A percentile compares a stretch with the other conserved stretches of the same genome.
phyloP scores from a whole-genome alignment of 176 grass and related monocot species.

The Oryza meridionalis region DNA sequence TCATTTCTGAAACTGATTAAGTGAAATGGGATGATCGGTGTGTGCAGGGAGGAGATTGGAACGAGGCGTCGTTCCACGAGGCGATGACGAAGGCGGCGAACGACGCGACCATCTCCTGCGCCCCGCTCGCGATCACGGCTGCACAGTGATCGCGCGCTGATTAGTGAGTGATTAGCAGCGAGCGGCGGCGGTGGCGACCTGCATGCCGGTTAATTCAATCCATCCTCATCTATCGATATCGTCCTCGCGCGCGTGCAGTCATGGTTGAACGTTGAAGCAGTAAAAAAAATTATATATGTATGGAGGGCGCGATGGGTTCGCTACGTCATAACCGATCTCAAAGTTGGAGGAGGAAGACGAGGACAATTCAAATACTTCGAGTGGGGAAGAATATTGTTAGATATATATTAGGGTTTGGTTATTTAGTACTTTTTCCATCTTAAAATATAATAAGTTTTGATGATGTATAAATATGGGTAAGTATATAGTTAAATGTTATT shows the following conservation, averaged over 20 bases:
- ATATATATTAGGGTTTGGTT: too few species aligned
- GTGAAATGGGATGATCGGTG: neutral
- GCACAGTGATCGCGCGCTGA: neutral
- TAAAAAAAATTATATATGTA: neutral
- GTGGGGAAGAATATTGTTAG: too few species aligned
- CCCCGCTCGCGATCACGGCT: slow-evolving; percentile 28
- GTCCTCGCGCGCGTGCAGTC: neutral
- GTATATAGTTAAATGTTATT: too few species aligned
- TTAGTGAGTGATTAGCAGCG: too few species aligned
- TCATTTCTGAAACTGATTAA: too few species aligned
- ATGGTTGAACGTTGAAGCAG: neutral
- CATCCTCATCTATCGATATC: neutral
- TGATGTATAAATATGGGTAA: too few species aligned
- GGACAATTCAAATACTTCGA: too few species aligned
- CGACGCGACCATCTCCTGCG: slow-evolving; percentile 44
- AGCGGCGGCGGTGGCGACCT: neutral
- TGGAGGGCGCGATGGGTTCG: too few species aligned
- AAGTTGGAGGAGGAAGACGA: too few species aligned
- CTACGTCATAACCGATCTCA: too few species aligned
- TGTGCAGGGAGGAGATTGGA: slow-evolving; percentile 72
- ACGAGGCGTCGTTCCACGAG: slow-evolving; percentile 65
- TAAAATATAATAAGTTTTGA: too few species aligned
- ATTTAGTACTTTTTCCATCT: too few species aligned
- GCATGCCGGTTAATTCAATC: neutral
- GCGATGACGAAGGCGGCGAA: slow-evolving; percentile 65